Conservation (phyloP, 108 stramenopile genomes). For the Fragilariopsis cylindrus region DNA sequence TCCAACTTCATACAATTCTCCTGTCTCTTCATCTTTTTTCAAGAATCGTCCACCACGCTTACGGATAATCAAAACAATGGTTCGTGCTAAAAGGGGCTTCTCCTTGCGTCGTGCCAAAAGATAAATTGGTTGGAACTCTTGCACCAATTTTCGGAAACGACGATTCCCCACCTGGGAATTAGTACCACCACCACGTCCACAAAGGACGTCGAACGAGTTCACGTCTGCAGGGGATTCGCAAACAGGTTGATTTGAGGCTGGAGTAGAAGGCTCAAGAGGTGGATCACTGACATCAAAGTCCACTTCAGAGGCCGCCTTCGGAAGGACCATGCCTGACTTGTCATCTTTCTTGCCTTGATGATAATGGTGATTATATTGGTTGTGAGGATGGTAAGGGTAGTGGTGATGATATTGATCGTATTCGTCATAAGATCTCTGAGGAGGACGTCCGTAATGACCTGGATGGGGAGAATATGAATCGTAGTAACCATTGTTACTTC, state of each 20-base stretch:
- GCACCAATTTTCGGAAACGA: conserved; percentile 78
- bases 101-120: conserved; percentile 82
- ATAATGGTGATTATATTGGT: conserved; percentile 5
- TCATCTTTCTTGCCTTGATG: conserved; percentile 25
- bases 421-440: conserved; percentile 17
- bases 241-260: conserved; percentile 49
- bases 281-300: conserved; percentile 83
- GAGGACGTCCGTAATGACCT: conserved; percentile 24
- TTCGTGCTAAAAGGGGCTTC: conserved; percentile 82
- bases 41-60: conserved; percentile 82
- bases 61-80: conserved; percentile 81
- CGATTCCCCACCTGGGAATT: conserved; percentile 89
- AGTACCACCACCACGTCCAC: conserved; percentile 85
- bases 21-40: conserved; percentile 75
- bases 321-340: conserved; percentile 43
- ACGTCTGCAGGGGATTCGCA: conserved; percentile 59
- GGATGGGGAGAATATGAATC: conserved; percentile 39
- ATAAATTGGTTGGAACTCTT: conserved; percentile 86
- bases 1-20: conserved; percentile 79
- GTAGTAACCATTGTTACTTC: conserved; percentile 33
- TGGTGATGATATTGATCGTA: conserved; percentile 25
- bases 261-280: conserved; percentile 60
- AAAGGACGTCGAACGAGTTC: conserved; percentile 76
- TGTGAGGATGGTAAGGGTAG: conserved; percentile 17
- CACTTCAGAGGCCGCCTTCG: conserved; percentile 72